Base-by-base conservation (phyloP, 768 basidiomycete genomes). In the Galerina sulciceps region DNA sequence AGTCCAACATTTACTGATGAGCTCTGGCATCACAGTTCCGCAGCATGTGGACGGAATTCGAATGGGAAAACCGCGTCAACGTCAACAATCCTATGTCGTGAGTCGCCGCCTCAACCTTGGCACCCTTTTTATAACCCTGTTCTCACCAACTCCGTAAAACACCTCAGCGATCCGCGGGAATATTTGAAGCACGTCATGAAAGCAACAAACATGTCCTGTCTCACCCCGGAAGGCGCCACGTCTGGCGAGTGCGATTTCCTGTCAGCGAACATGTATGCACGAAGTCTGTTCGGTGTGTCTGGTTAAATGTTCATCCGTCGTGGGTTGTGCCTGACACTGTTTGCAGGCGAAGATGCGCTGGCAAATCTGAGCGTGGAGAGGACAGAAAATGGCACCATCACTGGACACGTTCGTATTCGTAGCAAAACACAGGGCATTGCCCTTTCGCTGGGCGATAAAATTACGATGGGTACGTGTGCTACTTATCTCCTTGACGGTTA, bases 41-140 rank as follows among this genome's bases (percentile, higher is more conserved):
- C 34, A 93, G 86, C 73, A 96, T 96, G 94, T 97, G 96, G 96
- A 99, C 96, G 23, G 97, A 99, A 74, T 99, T 99, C 68, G 96
- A 99, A 73, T 99, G 96, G 96, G 96, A 99, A 82, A 99, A 99
- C 77, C 85, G 96, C 66, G 96, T 99, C 55, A 98, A 98, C 69
- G 93, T 98, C 54, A 89, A 88, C 63, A 91, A 89, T 45, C 75
- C 85, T 20, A 85, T 96, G 73, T 84, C 88, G 90, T 93, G 76
- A 66, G 91, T 85, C 41, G 45, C 20, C 57, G 49, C 58, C 54
- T 42, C 35, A 35, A 37, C 14, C n/a, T 15, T 9, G 14, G 20
- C 20, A 8, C 42, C 23, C 22, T 23, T 11, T 23, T 31, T 23
- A 53, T 22, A 23, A 18, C 15, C 1, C 26, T 45, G 46, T 22